Evolutionary conservation across 2,329 filamentous ascomycete genomes (phyloP).

Genomic region (Periconia macrospinosa): DNA sequence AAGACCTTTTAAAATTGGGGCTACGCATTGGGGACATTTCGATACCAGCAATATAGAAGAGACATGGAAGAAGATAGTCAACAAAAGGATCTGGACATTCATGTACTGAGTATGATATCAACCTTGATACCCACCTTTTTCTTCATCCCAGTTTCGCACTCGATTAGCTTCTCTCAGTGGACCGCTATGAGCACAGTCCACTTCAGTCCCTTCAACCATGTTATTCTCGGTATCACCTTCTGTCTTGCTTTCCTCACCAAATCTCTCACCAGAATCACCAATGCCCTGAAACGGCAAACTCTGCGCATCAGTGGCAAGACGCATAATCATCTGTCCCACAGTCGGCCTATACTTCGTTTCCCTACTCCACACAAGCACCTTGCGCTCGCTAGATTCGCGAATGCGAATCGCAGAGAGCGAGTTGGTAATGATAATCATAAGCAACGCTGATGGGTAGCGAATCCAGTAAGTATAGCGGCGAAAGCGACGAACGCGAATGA

Average conservation of each 20-base stretch:
- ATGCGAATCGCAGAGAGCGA: constrained; percentile 9
- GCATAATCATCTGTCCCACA: constrained; percentile 4
- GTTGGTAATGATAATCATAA: constrained; percentile 11
- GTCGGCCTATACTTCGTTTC: constrained; percentile 5
- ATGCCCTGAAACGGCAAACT: constrained; percentile 7
- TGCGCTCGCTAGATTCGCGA: constrained; percentile 4
- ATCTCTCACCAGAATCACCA: neutral
- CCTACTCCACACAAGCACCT: constrained; percentile 10
- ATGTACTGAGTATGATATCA: neutral
- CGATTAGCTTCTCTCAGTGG: neutral
- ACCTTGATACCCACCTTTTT: neutral
- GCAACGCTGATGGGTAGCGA: constrained; percentile 11
- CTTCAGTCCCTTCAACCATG: neutral
- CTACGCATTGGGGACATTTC: constrained; percentile 12
- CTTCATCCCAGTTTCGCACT: neutral
- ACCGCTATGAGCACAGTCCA: neutral
- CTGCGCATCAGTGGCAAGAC: constrained; percentile 7
- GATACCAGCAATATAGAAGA: neutral
- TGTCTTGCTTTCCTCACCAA: neutral
- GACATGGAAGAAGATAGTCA: neutral
- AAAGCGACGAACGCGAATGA: constrained; percentile 24
- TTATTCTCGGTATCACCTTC: neutral
- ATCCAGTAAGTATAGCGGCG: constrained; percentile 18
- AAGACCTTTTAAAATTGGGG: constrained; percentile 32
- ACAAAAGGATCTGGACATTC: neutral